Percentiles rank a stretch among this genome's conserved stretches.
phyloP scores from a whole-genome alignment of 768 basidiomycete genomes.

The Boletus reticuloceps region DNA sequence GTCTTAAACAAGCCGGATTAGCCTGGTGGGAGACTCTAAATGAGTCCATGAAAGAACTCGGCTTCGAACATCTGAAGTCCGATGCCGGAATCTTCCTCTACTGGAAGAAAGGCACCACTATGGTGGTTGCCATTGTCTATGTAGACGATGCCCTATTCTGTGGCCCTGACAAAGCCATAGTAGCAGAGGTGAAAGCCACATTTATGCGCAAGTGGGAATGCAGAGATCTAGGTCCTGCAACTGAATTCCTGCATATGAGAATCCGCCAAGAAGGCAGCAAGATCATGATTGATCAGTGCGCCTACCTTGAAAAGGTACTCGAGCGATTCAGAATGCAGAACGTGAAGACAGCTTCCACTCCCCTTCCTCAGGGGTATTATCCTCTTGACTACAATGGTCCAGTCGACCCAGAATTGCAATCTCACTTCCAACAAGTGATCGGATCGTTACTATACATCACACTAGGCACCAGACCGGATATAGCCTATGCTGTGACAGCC shows the following conservation, averaged over 20 bases:
- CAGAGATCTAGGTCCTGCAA: background rate
- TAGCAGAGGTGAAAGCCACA: background rate
- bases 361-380: too few species aligned
- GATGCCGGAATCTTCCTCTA: too few species aligned
- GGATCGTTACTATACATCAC: background rate
- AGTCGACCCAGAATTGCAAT: too few species aligned
- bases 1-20: too few species aligned
- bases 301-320: background rate
- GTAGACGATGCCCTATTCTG: background rate
- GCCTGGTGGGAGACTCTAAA: too few species aligned
- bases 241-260: background rate
- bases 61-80: too few species aligned
- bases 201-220: background rate
- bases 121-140: background rate
- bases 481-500: background rate
- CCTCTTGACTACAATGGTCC: too few species aligned
- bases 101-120: too few species aligned
- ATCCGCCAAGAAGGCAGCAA: background rate
- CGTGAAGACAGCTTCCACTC: too few species aligned
- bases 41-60: too few species aligned
- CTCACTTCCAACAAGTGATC: too few species aligned
- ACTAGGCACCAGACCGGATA: background rate
- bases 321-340: too few species aligned
- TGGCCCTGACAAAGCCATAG: background rate
- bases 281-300: background rate